phyloP scores from a whole-genome alignment of 495 filamentous ascomycete species.

The Penicillium cataractarum region DNA sequence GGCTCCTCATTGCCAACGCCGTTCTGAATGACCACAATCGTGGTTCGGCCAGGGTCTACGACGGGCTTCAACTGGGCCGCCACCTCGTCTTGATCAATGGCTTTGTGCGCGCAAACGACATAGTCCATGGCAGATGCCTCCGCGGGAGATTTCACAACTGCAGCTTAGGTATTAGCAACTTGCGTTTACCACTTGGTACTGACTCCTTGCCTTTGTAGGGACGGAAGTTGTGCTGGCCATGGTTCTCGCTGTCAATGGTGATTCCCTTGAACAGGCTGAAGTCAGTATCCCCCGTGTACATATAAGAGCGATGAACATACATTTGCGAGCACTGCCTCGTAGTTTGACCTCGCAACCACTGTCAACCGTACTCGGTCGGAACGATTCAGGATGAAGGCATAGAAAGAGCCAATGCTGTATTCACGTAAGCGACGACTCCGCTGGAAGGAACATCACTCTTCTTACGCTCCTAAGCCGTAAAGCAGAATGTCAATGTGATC shows the following conservation, averaged over 20 bases:
- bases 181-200: neutral
- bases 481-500: slow-evolving; percentile 41
- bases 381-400: slow-evolving; percentile 50
- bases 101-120: slow-evolving; percentile 56
- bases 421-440: neutral
- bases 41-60: slow-evolving; percentile 33
- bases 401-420: slow-evolving; percentile 50
- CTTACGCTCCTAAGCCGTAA: slow-evolving; percentile 45
- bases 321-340: slow-evolving; percentile 47
- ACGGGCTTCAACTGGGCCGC: slow-evolving; percentile 42
- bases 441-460: slow-evolving; percentile 5
- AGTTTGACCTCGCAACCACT: slow-evolving; percentile 57
- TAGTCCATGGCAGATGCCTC: slow-evolving; percentile 45
- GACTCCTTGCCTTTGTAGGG: slow-evolving; percentile 40
- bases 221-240: slow-evolving; percentile 48
- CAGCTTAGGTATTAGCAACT: neutral
- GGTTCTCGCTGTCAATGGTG: slow-evolving; percentile 47
- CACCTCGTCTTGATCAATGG: slow-evolving; percentile 46
- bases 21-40: slow-evolving; percentile 70
- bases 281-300: neutral
- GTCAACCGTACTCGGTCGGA: slow-evolving; percentile 47
- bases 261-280: slow-evolving; percentile 38
- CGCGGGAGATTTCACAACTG: slow-evolving; percentile 47
- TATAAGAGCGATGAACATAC: slow-evolving; percentile 20
- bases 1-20: slow-evolving; percentile 70